A percentile compares a stretch with the other conserved stretches of the same genome.
Evolutionary conservation across 176 grass and related monocot species (phyloP).

Genomic region (Bonia amplexicaulis): DNA sequence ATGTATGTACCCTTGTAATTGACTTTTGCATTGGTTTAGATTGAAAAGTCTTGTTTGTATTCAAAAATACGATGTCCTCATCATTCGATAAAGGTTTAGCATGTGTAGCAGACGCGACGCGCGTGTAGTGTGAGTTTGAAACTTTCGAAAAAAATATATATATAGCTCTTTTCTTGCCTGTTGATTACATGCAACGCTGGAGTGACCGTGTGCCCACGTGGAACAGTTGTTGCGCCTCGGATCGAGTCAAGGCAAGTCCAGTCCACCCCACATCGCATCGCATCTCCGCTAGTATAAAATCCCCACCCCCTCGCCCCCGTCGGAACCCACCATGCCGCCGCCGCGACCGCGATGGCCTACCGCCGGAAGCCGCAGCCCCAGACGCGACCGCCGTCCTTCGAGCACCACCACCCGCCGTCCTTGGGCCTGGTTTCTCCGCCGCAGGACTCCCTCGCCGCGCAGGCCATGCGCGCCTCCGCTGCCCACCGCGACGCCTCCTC

Average conservation of each 20-base stretch:
- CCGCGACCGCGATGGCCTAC: conserved; percentile 5
- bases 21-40: too few species aligned
- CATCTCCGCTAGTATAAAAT: background rate
- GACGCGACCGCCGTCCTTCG: conserved; percentile 8
- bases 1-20: too few species aligned
- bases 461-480: conserved; percentile 94
- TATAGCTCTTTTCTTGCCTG: too few species aligned
- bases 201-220: background rate
- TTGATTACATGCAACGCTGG: too few species aligned
- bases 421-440: conserved; percentile 34
- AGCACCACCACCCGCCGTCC: conserved; percentile 27
- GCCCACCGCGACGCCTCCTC: conserved; percentile 90
- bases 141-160: too few species aligned
- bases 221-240: background rate
- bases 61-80: too few species aligned
- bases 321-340: conserved; percentile 11
- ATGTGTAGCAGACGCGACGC: too few species aligned
- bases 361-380: background rate
- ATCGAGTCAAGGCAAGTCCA: background rate
- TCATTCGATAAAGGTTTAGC: too few species aligned
- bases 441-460: conserved; percentile 67
- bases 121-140: too few species aligned
- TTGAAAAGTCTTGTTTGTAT: too few species aligned
- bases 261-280: background rate
- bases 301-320: background rate